Evolutionary conservation across 257 asterid genomes (phyloP).

Genomic region (Phtheirospermum japonicum): DNA sequence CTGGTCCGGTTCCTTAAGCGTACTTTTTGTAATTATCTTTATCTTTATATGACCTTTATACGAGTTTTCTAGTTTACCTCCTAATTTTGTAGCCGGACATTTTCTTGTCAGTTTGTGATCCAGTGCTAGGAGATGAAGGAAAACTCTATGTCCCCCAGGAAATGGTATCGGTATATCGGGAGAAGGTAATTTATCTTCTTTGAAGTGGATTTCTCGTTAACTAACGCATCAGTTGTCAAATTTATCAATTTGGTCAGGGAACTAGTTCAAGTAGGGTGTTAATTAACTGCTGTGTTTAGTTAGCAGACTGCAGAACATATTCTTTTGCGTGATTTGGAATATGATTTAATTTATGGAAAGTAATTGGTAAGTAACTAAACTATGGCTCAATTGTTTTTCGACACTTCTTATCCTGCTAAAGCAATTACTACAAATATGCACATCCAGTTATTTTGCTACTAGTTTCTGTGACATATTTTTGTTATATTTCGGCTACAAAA

Average conservation of each 20-base stretch:
- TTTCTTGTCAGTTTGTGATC: slow-evolving; percentile 84
- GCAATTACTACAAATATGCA: neutral
- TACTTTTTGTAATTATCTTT: too few species aligned
- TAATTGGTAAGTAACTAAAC: slow-evolving; percentile 8
- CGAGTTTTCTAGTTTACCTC: too few species aligned
- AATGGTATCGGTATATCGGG: slow-evolving; percentile 84
- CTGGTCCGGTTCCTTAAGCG: too few species aligned
- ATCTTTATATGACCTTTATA: too few species aligned
- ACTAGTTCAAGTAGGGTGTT: slow-evolving; percentile 13
- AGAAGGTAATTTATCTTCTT: slow-evolving; percentile 58
- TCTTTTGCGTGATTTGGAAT: slow-evolving; percentile 2
- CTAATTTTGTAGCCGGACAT: slow-evolving; percentile 23
- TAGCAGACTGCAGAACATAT: slow-evolving; percentile 5
- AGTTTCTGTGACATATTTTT: neutral
- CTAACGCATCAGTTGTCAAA: slow-evolving; percentile 11
- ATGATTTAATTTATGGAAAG: slow-evolving; percentile 6
- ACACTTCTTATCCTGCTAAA: neutral
- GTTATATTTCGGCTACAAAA: neutral
- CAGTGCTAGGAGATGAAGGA: slow-evolving; percentile 98
- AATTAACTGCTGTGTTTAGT: neutral
- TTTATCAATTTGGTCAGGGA: slow-evolving; percentile 2
- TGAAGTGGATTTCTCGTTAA: neutral
- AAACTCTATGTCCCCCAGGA: slow-evolving; percentile 93
- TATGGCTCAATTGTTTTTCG: neutral
- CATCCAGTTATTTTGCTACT: neutral